Evolutionary conservation across 768 basidiomycete species (phyloP).

Genomic region (Tylopilus felleus): DNA sequence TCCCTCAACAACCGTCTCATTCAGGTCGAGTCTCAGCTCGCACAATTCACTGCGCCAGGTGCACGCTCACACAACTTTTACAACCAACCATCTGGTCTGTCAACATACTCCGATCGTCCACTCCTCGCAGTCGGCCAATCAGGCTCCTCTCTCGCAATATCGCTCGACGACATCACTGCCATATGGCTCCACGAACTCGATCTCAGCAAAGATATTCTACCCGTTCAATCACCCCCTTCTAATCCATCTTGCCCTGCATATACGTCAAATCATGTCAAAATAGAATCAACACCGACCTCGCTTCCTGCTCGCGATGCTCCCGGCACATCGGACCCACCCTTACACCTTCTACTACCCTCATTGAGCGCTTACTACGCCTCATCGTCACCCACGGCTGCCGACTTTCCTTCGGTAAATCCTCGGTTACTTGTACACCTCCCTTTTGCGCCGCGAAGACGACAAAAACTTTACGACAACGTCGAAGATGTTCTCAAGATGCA

Average conservation of each 20-base stretch:
- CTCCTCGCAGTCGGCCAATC: conserved; percentile 38
- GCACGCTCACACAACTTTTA: conserved; percentile 21
- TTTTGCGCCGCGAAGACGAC: conserved; percentile 34
- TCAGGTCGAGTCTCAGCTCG: conserved; percentile 60
- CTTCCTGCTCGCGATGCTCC: conserved; percentile 23
- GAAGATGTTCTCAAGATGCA: conserved; percentile 44
- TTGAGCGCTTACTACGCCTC: conserved; percentile 19
- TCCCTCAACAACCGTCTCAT: conserved; percentile 79
- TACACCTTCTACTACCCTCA: conserved; percentile 21
- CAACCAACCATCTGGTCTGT: conserved; percentile 12
- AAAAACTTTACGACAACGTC: conserved; percentile 37
- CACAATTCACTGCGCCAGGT: conserved; percentile 41
- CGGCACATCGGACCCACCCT: conserved; percentile 18
- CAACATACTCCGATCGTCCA: conserved; percentile 24
- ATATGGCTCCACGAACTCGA: conserved; percentile 62
- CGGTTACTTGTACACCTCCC: conserved; percentile 41
- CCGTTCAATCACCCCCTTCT: conserved; percentile 15
- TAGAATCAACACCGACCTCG: conserved; percentile 31
- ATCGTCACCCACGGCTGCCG: conserved; percentile 22
- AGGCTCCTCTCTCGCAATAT: conserved; percentile 49
- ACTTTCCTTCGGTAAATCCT: conserved; percentile 35
- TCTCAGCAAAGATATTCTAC: conserved; percentile 26
- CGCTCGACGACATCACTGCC: conserved; percentile 53
- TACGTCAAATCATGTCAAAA: conserved; percentile 28
- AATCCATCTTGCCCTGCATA: conserved; percentile 17